Conservation (phyloP, 2,329 filamentous ascomycete genomes). For the Didymella pomorum region DNA sequence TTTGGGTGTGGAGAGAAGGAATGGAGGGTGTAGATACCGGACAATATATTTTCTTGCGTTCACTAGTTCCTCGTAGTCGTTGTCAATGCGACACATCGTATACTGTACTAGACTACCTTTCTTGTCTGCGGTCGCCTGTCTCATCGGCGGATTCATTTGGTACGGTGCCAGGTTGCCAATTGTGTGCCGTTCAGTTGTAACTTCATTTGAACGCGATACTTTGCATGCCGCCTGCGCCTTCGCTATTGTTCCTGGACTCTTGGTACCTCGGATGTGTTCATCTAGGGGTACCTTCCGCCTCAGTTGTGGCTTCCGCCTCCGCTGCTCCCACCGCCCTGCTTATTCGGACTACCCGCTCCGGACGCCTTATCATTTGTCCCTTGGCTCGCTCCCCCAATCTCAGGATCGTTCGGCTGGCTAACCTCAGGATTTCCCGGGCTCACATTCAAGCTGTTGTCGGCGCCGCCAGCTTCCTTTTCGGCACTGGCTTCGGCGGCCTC, state of each 20-base stretch:
- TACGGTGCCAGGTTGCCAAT: too few species aligned
- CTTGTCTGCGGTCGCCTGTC: too few species aligned
- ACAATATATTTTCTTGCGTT: constrained; percentile 9
- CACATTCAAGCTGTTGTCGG: constrained; percentile 59
- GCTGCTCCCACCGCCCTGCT: constrained; percentile 46
- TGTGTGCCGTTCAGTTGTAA: too few species aligned
- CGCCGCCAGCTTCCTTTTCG: constrained; percentile 45
- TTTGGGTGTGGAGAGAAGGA: not conserved
- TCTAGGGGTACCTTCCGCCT: not conserved
- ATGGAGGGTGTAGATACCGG: constrained; percentile 11
- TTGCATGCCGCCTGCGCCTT: not conserved
- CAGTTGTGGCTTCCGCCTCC: constrained; percentile 24
- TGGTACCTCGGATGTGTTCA: too few species aligned
- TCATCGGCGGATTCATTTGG: too few species aligned
- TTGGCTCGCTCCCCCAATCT: constrained; percentile 52
- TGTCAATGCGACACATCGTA: too few species aligned
- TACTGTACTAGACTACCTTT: too few species aligned
- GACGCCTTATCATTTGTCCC: constrained; percentile 42
- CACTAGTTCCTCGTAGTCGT: not conserved
- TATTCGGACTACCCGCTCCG: constrained; percentile 49
- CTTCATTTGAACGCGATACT: too few species aligned
- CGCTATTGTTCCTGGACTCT: not conserved
- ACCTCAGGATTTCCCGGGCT: constrained; percentile 68
- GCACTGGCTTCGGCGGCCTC: constrained; percentile 62
- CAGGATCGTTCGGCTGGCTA: constrained; percentile 56